Evolutionary conservation across 2,329 filamentous ascomycete species (phyloP).

Genomic region (Knufia petricola): DNA sequence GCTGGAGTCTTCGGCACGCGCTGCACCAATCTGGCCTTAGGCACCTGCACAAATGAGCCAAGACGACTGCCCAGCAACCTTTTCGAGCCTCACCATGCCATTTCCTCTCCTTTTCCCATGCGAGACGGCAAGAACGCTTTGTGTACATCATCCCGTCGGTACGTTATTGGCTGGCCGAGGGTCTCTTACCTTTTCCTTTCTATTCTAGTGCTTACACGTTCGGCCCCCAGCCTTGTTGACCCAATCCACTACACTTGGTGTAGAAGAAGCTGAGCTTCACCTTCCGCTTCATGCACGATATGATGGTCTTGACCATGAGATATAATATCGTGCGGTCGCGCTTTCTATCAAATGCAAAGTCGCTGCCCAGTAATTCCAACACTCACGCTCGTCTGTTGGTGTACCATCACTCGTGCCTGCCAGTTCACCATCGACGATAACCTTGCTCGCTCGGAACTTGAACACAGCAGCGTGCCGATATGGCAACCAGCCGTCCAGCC

Average conservation of each 20-base stretch:
- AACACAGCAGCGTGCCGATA: background rate
- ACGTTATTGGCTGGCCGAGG: background rate
- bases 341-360: too few relatives aligned
- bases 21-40: too few relatives aligned
- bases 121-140: background rate
- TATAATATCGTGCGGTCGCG: background rate
- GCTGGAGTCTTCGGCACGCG: too few relatives aligned
- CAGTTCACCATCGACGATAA: background rate
- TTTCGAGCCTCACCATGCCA: too few relatives aligned
- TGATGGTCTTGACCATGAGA: background rate
- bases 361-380: too few relatives aligned
- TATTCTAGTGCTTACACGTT: background rate
- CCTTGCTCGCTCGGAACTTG: background rate
- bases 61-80: too few relatives aligned
- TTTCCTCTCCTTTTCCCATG: too few relatives aligned
- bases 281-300: background rate
- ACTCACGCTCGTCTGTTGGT: too few relatives aligned
- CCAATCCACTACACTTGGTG: background rate
- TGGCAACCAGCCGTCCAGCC: background rate
- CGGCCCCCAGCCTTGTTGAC: background rate
- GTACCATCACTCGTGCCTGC: background rate
- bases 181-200: background rate
- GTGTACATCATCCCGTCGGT: background rate
- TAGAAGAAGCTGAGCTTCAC: background rate
- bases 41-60: too few relatives aligned